Evolutionary conservation across 164 flowering plant genomes (phyloP).

Genomic region (Akebia trifoliata): DNA sequence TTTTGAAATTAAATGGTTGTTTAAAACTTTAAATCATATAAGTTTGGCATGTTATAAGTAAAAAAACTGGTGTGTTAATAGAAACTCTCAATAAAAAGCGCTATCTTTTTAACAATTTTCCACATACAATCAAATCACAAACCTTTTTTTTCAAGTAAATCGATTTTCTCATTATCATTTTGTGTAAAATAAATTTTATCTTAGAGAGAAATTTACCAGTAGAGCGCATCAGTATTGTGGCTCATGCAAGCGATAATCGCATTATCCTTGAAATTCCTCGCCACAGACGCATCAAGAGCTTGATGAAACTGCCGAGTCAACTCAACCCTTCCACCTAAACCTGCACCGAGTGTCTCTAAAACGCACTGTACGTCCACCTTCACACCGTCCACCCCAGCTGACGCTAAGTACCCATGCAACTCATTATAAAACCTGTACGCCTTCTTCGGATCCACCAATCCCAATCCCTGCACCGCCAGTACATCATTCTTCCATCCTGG

Average conservation of each 20-base stretch:
- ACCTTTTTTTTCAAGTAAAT: no score
- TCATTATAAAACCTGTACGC: conserved; percentile 65
- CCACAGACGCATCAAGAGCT: conserved; percentile 83
- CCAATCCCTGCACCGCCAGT: conserved; percentile 71
- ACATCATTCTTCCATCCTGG: conserved; percentile 66
- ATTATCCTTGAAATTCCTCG: conserved; percentile 73
- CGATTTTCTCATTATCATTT: no score
- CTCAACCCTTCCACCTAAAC: conserved; percentile 87
- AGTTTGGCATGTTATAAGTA: no score
- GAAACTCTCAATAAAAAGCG: no score
- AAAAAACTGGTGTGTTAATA: no score
- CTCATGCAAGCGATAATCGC: conserved; percentile 96
- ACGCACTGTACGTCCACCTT: conserved; percentile 95
- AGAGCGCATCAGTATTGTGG: conserved; percentile 83
- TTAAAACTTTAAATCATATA: no score
- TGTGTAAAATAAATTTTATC: neutral
- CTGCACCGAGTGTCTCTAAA: conserved; percentile 81
- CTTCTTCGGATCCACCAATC: conserved; percentile 65
- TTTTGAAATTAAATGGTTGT: no score
- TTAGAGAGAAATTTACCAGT: conserved; percentile 38
- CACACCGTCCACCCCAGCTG: conserved; percentile 87
- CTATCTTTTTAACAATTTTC: no score
- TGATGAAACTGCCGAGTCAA: conserved; percentile 76
- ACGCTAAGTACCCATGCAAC: conserved; percentile 66
- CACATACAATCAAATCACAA: no score